Base-by-base conservation (phyloP, 305 asterid species). In the Nicotiana rustica region DNA sequence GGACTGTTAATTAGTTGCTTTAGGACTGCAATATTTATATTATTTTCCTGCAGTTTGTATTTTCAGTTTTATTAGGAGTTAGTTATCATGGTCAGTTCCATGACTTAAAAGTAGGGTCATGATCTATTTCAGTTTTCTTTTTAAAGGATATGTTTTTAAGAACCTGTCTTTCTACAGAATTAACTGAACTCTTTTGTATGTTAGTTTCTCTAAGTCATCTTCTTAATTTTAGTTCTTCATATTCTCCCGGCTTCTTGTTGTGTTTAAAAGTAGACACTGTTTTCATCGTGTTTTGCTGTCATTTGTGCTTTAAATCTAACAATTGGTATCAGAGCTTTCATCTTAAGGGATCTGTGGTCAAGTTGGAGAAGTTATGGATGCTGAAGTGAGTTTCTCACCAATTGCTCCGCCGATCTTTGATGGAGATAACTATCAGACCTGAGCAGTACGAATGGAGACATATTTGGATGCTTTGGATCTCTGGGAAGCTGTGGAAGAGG, bases 1-100 rank as follows among this genome's bases (percentile, higher is more conserved):
- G 0, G 8, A 41, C 49, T 92, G 31, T 92, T 92, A 15, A 25
- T n/a, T 21, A 8, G 13, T n/a, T 17, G 64, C 64, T 17, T 18
- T 60, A 60, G 66, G 66, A 60, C 31, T 18, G 15, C 35, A 61
- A 3, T 18, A 9, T 19, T 0, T 3, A 19, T 3, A 8, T 21
- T 19, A 9, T 3, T 19, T 21, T 61, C 33, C 15, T 19, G 6
- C 10, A 61, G 8, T 61, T 61, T 61, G 14, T 19, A 4, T 61
- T 61, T 61, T 21, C 10, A 61, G 14, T 21, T 10, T n/a, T 61
- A 18, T 19, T 7, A 10, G 35, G 61, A 8, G 33, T 31, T 61
- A 19, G 15, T 19, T 19, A 61, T 25, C 35, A 19, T 61, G 33
- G 31, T 19, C 4, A 61, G 14, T 4, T 19, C 15, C 15, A 8